A percentile compares a stretch with the other conserved stretches of the same genome.
Conservation (phyloP, 1,284 basidiomycete species). For the Wolfiporia cocos region DNA sequence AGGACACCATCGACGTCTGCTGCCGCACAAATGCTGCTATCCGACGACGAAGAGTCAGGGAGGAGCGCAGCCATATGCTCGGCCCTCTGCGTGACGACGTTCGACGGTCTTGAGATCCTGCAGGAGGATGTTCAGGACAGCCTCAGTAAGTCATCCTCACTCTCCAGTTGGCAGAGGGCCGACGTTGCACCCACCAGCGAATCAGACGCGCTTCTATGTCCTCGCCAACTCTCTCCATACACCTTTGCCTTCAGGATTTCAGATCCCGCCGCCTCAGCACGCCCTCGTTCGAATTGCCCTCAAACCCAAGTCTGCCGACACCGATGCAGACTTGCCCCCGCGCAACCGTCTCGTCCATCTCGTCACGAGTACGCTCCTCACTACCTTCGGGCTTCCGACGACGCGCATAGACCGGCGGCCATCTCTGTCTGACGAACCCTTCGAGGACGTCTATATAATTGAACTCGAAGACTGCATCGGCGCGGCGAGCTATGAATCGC, state of each 20-base stretch:
- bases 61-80: conserved; percentile 71
- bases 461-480: conserved; percentile 23
- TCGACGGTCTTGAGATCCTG: conserved; percentile 51
- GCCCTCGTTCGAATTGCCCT: conserved; percentile 35
- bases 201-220: conserved; percentile 61
- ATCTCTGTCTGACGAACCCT: conserved; percentile 36
- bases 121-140: conserved; percentile 58
- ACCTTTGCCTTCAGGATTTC: conserved; percentile 14
- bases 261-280: conserved; percentile 18
- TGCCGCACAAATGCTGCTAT: conserved; percentile 51
- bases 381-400: conserved; percentile 26
- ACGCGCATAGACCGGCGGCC: conserved; percentile 64
- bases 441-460: conserved; percentile 48
- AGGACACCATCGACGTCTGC: conserved; percentile 63
- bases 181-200: conserved; percentile 32
- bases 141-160: conserved; percentile 31
- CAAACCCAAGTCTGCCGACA: not conserved
- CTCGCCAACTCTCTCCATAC: conserved; percentile 31
- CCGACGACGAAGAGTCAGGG: conserved; percentile 23
- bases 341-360: conserved; percentile 18
- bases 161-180: not conserved
- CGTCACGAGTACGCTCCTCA: conserved; percentile 24
- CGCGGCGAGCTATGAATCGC: conserved; percentile 6
- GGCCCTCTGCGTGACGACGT: conserved; percentile 49
- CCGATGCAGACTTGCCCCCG: conserved; percentile 4